Conservation (phyloP, 225 moss, liverwort and hornwort genomes). For the Sphagnum tenellum region DNA sequence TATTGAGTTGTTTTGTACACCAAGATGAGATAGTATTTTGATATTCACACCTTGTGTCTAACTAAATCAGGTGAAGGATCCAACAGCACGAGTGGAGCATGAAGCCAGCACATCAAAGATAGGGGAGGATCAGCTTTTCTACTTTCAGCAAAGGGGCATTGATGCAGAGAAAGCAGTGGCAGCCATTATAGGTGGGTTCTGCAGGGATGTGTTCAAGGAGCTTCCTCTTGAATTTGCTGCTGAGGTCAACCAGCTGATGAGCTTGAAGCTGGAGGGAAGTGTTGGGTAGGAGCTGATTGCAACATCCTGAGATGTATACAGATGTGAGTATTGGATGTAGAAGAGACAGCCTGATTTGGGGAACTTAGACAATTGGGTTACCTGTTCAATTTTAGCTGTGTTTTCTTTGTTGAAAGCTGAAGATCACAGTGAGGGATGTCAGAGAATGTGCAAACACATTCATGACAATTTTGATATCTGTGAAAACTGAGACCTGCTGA, state of each 20-base stretch:
- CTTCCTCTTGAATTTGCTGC: constrained; percentile 91
- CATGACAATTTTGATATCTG: too few relatives aligned
- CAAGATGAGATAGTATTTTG: too few relatives aligned
- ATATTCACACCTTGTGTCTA: not conserved
- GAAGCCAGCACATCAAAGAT: constrained; percentile 99
- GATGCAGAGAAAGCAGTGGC: constrained; percentile 90
- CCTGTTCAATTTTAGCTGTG: too few relatives aligned
- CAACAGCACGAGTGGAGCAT: constrained; percentile 89
- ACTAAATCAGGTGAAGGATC: constrained; percentile 68
- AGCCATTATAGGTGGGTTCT: constrained; percentile 92
- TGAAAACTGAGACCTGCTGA: too few relatives aligned
- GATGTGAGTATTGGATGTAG: constrained; percentile 7
- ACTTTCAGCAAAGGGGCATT: constrained; percentile 91
- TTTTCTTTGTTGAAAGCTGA: too few relatives aligned
- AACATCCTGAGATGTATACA: too few relatives aligned
- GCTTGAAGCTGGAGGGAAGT: constrained; percentile 94
- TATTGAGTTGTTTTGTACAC: too few relatives aligned
- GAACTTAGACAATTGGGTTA: too few relatives aligned
- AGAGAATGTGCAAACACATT: too few relatives aligned
- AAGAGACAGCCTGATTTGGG: too few relatives aligned
- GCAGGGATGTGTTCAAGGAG: constrained; percentile 93
- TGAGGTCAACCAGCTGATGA: constrained; percentile 97
- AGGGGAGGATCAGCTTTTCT: constrained; percentile 93
- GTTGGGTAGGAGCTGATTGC: constrained; percentile 32
- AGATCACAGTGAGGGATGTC: too few relatives aligned